Percentiles rank a stretch among this genome's conserved stretches.
Conservation (phyloP, 768 basidiomycete genomes). For the Udeniomyces megalosporus region DNA sequence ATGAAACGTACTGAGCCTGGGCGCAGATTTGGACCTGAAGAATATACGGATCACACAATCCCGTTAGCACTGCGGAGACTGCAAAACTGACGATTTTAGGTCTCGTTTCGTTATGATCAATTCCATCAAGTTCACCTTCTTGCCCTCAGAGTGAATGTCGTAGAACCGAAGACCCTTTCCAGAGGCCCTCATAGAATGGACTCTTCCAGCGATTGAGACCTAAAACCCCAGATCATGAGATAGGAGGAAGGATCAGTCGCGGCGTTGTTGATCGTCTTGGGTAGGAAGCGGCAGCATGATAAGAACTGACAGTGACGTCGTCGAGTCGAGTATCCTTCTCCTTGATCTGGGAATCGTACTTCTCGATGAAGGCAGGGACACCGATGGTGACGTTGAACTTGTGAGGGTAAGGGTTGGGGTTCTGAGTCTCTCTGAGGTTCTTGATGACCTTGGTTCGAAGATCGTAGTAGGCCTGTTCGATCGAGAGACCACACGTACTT, state of each 20-base stretch:
- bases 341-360: constrained; percentile 40
- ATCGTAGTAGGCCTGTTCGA: constrained; percentile 54
- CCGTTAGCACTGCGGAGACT: no score
- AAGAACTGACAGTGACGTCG: constrained; percentile 20
- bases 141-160: constrained; percentile 80
- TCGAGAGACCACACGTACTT: no score
- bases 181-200: constrained; percentile 73
- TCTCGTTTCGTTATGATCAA: not conserved
- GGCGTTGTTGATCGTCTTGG: no score
- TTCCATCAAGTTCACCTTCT: constrained; percentile 42
- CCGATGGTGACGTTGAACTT: constrained; percentile 84
- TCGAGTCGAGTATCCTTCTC: constrained; percentile 36
- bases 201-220: constrained; percentile 62
- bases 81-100: no score
- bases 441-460: constrained; percentile 75
- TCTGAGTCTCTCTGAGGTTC: constrained; percentile 62
- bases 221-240: constrained; percentile 3
- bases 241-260: not conserved
- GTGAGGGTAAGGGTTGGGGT: constrained; percentile 94
- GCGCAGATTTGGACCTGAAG: constrained; percentile 78
- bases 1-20: constrained; percentile 55
- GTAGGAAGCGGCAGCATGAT: no score
- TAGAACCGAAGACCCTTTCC: constrained; percentile 82
- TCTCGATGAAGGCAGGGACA: constrained; percentile 52
- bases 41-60: no score